Percentiles rank a stretch among this genome's conserved stretches.
Conservation (phyloP, 2,329 filamentous ascomycete species). For the Coniochaeta sp. region DNA sequence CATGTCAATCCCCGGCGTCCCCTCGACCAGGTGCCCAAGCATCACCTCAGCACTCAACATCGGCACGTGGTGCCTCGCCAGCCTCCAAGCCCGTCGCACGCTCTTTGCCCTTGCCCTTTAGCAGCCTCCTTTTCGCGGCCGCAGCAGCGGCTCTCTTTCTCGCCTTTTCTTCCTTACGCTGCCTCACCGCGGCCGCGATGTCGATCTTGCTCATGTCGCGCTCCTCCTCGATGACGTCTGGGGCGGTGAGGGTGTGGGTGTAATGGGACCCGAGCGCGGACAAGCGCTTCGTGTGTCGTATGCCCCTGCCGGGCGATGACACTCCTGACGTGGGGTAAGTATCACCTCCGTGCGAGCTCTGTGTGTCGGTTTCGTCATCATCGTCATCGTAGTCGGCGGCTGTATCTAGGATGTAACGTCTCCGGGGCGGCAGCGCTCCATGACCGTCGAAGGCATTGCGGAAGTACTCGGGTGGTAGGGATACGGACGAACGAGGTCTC, state of each 20-base stretch:
- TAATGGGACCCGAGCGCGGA: conserved; percentile 4
- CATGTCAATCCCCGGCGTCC: neutral
- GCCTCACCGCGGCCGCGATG: neutral
- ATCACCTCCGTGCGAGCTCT: neutral
- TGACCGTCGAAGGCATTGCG: neutral
- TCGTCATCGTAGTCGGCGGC: neutral
- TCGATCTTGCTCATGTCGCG: neutral
- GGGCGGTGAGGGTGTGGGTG: neutral
- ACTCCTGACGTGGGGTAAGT: neutral
- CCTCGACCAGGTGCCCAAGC: neutral
- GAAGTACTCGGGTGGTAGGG: neutral
- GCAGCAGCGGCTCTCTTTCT: neutral
- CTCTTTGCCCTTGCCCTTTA: neutral
- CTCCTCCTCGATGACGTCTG: conserved; percentile 3
- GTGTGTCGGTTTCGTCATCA: neutral
- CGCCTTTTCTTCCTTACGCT: conserved; percentile 3
- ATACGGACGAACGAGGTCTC: neutral
- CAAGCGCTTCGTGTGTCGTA: conserved; percentile 4
- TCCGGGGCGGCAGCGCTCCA: neutral
- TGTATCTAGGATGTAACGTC: neutral
- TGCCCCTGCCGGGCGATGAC: neutral
- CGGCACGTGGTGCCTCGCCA: neutral
- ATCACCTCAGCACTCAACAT: neutral
- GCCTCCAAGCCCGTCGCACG: neutral
- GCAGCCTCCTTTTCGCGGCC: neutral